Evolutionary conservation across 208 protist genomes (phyloP).

Genomic region (Acanthamoeba lenticulata): DNA sequence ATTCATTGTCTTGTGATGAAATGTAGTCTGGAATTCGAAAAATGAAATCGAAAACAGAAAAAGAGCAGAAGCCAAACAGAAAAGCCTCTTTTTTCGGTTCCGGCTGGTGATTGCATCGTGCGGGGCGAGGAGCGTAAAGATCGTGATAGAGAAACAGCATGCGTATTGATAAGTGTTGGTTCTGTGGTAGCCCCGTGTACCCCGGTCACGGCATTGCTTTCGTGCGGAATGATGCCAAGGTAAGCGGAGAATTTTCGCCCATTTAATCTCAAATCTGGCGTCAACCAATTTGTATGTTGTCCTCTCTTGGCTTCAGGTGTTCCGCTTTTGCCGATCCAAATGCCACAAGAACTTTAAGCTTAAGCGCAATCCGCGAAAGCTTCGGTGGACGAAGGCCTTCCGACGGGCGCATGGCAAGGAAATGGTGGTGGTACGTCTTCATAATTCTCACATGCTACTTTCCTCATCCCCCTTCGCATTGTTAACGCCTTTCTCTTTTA

Average conservation of each 20-base stretch:
- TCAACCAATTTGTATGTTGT: neutral
- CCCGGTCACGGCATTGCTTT: constrained; percentile 99
- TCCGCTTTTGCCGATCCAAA: constrained; percentile 98
- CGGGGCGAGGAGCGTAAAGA: constrained; percentile 11
- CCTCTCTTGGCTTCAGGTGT: constrained; percentile 78
- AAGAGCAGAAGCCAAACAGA: neutral
- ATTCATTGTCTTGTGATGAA: no score
- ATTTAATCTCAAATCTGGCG: neutral
- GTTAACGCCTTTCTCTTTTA: constrained; percentile 50
- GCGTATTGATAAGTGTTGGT: constrained; percentile 98
- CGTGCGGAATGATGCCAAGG: constrained; percentile 98
- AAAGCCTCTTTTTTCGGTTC: neutral
- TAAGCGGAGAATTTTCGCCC: constrained; percentile 64
- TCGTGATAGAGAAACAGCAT: constrained; percentile 81
- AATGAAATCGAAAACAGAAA: neutral
- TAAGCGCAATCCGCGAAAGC: constrained; percentile 99
- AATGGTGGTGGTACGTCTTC: constrained; percentile 89
- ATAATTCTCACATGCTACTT: neutral
- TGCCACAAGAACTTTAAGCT: constrained; percentile 99
- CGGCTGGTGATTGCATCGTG: neutral
- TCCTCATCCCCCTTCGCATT: neutral
- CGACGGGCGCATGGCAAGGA: constrained; percentile 98
- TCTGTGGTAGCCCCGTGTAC: constrained; percentile 97
- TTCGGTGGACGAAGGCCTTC: constrained; percentile 99
- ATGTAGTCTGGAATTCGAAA: neutral